Evolutionary conservation across 2,329 filamentous ascomycete species (phyloP), one percentile per base, ranked within the genome.

Genomic region (Venturia nashicola): DNA sequence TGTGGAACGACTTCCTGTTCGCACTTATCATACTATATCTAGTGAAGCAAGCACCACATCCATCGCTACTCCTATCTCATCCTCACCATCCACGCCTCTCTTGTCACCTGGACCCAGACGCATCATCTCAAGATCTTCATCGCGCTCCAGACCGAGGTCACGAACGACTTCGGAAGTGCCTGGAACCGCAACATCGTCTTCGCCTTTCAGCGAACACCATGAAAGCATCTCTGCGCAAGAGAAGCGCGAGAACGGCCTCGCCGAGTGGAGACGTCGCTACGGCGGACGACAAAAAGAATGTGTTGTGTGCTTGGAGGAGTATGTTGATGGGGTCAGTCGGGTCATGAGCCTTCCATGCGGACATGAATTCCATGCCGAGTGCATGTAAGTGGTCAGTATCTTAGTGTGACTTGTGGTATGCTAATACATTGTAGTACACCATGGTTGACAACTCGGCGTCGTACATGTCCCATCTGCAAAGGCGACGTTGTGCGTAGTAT

Each of bases 391-490:
- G 27, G 39, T 14, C 23, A 32, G 20, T 3, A n/a, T 43, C 59
- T 12, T 34, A 9, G 32, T 2, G 12, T 60, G 11, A 64, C n/a
- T 32, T 42, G 61, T 39, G 20, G 3, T 54, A 61, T 57, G 43
- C 61, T 70, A 70, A 70, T 66, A 14, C 39, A 43, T 27, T 42
- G 34, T 67, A 96, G 91, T 72, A 97, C 94, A 5, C 94, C 94
- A 1, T 99, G 94, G 94, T 80, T 99, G 62, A 97, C 93, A 0
- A 97, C 92, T 18, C 87, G 93, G 60, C 88, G 94, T 67, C 87
- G 94, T 67, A 99, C 94, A n/a, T 99, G 94, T 71, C 94, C 94
- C 0, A 97, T 99, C 66, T 99, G 94, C 79, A 99, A 99, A 78
- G 91, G 92, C 60, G 94, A 99, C 72, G 94, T 99, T 43, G 93